Evolutionary conservation across 2,329 filamentous ascomycete species (phyloP).

Genomic region (Fusarium nelsonii): DNA sequence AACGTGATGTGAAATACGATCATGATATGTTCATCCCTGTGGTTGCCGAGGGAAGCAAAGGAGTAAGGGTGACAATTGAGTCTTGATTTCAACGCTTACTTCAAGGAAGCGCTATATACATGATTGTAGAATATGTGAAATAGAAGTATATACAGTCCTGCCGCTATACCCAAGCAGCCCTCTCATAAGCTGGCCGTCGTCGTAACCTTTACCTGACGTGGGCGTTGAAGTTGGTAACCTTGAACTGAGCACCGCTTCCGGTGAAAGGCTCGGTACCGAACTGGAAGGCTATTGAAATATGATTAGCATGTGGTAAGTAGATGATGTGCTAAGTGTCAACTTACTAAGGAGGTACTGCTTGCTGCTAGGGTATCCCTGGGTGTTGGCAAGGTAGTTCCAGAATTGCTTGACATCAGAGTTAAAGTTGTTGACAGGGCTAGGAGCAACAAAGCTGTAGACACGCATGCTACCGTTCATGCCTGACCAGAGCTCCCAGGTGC

Average conservation of each 20-base stretch:
- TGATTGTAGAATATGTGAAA: slow-evolving; percentile 7
- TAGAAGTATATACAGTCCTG: not conserved
- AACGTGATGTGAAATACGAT: slow-evolving; percentile 20
- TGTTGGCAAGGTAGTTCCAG: slow-evolving; percentile 24
- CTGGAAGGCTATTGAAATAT: slow-evolving; percentile 4
- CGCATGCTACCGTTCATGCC: slow-evolving; percentile 25
- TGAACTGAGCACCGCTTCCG: slow-evolving; percentile 10
- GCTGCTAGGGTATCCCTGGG: slow-evolving; percentile 14
- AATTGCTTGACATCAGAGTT: slow-evolving; percentile 31
- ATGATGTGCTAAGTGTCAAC: not conserved
- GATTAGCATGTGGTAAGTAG: not conserved
- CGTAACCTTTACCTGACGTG: not conserved
- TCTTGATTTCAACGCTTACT: not conserved
- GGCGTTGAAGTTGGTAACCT: slow-evolving; percentile 25
- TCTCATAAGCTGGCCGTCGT: not conserved
- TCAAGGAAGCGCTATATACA: not conserved
- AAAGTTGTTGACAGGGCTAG: slow-evolving; percentile 15
- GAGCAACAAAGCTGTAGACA: slow-evolving; percentile 20
- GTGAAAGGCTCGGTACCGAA: slow-evolving; percentile 25
- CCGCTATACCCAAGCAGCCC: not conserved
- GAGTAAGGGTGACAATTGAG: slow-evolving; percentile 18
- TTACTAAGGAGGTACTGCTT: slow-evolving; percentile 23
- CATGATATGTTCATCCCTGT: slow-evolving; percentile 29
- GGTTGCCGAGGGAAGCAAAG: slow-evolving; percentile 2
- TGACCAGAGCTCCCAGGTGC: slow-evolving; percentile 18